Conservation (phyloP, 441 rosid genomes). For the Jatropha multifida region DNA sequence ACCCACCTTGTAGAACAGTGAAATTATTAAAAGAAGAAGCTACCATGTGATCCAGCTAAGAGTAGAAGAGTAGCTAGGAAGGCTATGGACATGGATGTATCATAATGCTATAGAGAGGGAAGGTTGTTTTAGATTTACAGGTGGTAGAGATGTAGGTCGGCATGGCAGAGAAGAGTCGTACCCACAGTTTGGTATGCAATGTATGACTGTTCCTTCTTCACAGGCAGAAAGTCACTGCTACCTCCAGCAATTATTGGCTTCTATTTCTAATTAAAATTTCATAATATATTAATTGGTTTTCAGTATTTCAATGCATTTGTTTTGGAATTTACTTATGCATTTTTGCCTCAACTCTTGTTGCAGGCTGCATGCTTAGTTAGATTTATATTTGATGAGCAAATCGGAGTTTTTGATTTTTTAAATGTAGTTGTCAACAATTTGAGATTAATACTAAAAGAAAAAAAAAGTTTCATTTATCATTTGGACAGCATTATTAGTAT, state of each 20-base stretch:
- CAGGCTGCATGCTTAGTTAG: too few species aligned
- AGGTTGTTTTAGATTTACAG: slow-evolving; percentile 26
- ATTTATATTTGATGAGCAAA: too few species aligned
- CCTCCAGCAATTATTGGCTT: slow-evolving; percentile 23
- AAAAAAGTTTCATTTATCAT: too few species aligned
- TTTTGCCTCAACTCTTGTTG: too few species aligned
- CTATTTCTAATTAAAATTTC: not conserved
- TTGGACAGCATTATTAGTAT: too few species aligned
- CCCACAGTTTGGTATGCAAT: too few species aligned
- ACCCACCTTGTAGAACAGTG: slow-evolving; percentile 28
- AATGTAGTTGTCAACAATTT: too few species aligned
- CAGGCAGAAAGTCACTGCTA: not conserved
- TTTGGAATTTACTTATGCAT: not conserved
- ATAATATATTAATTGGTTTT: slow-evolving; percentile 14
- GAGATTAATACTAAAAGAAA: too few species aligned
- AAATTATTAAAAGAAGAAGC: slow-evolving; percentile 24
- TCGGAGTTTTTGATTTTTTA: too few species aligned
- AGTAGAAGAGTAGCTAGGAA: slow-evolving; percentile 18
- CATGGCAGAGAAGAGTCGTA: slow-evolving; percentile 22
- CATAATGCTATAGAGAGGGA: not conserved
- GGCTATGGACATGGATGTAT: slow-evolving; percentile 24
- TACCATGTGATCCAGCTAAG: slow-evolving; percentile 49
- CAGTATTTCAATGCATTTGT: slow-evolving; percentile 26
- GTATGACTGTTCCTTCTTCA: not conserved
- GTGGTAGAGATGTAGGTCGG: slow-evolving; percentile 40